Conservation (phyloP, 2,329 filamentous ascomycete genomes). For the Microcyclospora tardicrescens region DNA sequence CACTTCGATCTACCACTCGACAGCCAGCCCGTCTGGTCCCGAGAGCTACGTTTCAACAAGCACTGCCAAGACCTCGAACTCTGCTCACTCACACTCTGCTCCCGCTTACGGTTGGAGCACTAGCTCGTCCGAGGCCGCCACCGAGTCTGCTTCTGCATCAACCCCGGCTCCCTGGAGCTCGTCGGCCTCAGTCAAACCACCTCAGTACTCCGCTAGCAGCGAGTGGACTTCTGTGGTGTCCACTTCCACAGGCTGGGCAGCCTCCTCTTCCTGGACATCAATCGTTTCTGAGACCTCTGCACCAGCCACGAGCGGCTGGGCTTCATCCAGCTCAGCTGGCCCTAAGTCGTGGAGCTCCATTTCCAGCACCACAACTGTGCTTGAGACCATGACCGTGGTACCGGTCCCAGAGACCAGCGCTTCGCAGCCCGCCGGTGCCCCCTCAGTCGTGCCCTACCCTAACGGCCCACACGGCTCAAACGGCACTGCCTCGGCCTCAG, state of each 20-base stretch:
- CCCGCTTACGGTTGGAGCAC: background rate
- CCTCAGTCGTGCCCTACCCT: too few species aligned
- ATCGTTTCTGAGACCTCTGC: background rate
- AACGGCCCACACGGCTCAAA: background rate
- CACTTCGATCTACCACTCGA: slow-evolving; percentile 3
- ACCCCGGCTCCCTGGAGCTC: background rate
- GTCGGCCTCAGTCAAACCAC: background rate
- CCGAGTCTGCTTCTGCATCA: background rate
- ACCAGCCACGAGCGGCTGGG: background rate
- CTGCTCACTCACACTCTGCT: background rate
- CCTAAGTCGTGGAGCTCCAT: background rate
- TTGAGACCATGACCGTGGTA: background rate
- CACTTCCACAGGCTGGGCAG: background rate
- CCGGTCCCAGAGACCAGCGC: background rate
- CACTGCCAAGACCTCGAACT: background rate
- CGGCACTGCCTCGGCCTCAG: background rate
- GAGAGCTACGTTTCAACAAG: background rate
- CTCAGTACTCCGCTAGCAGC: background rate
- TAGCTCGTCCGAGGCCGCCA: too few species aligned
- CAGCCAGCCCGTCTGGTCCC: background rate
- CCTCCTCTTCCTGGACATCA: background rate
- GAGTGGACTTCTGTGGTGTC: background rate
- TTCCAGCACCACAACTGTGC: background rate
- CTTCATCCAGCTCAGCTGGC: background rate
- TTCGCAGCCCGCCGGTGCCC: background rate